These are phyloP conservation scores for Pedinophyceae sp. DNA, from an alignment of 139 green algal species.

Conservation along the genomic window DNA sequence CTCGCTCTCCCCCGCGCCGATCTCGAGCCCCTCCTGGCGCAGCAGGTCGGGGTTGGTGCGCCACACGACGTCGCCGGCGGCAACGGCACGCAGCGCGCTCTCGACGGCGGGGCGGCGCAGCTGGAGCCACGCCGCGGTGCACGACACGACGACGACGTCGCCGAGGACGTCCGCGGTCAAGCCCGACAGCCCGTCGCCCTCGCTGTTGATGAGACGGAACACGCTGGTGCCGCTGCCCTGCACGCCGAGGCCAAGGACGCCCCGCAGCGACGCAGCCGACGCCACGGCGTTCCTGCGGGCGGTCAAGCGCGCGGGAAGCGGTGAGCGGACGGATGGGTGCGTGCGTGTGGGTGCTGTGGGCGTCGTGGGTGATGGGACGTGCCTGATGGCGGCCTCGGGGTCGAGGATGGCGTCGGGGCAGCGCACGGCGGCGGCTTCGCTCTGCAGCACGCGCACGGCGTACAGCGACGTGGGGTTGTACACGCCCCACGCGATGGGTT, in stretches of 20 bases:
- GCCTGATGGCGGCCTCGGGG: not conserved
- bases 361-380: not conserved
- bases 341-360: too few relatives aligned
- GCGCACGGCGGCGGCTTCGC: too few relatives aligned
- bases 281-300: not conserved
- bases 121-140: slow-evolving; percentile 31
- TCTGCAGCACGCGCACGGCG: slow-evolving; percentile 19
- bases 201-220: slow-evolving; percentile 53
- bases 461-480: slow-evolving; percentile 71
- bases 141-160: slow-evolving; percentile 15
- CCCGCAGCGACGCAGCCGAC: not conserved
- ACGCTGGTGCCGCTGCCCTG: slow-evolving; percentile 20
- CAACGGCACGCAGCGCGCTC: not conserved
- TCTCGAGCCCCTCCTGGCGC: slow-evolving; percentile 35
- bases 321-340: too few relatives aligned
- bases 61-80: slow-evolving; percentile 30
- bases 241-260: slow-evolving; percentile 19
- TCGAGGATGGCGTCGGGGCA: not conserved
- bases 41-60: slow-evolving; percentile 31
- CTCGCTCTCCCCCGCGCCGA: slow-evolving; percentile 4
- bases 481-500: slow-evolving; percentile 50
- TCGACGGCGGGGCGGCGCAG: not conserved
- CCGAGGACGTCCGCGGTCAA: slow-evolving; percentile 33
- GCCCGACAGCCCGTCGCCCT: slow-evolving; percentile 66
- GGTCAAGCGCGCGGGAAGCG: too few relatives aligned